Evolutionary conservation across 2,329 filamentous ascomycete species (phyloP).

Genomic region (Fulvia fulva): DNA sequence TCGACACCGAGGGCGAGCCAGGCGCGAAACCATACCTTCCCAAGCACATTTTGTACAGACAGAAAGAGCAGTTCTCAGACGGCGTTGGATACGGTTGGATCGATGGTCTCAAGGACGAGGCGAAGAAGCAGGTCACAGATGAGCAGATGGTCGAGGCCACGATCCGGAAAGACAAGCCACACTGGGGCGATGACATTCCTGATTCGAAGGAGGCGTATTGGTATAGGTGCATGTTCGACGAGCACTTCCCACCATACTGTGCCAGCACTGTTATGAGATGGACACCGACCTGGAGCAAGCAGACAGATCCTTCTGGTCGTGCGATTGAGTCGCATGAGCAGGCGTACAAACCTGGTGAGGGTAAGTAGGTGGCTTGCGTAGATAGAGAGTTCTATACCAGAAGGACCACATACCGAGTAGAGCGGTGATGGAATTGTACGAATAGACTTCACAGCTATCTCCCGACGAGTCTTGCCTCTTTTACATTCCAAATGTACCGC

Average conservation of each 20-base stretch:
- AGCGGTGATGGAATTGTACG: not conserved
- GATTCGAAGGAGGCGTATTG: conserved; percentile 99
- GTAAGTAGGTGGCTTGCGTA: not conserved
- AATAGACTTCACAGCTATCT: not conserved
- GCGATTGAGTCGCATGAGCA: conserved; percentile 35
- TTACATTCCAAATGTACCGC: too few species aligned
- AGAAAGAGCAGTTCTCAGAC: conserved; percentile 98
- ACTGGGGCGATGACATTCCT: conserved; percentile 90
- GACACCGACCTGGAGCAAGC: conserved; percentile 96
- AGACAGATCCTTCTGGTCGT: conserved; percentile 89
- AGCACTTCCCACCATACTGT: conserved; percentile 91
- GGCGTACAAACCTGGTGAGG: conserved; percentile 30
- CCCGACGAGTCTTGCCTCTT: not conserved
- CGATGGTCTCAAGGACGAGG: conserved; percentile 91
- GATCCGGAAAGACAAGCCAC: conserved; percentile 83
- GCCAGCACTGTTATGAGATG: conserved; percentile 92
- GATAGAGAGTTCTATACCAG: not conserved
- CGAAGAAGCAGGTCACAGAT: conserved; percentile 83
- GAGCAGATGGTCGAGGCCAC: conserved; percentile 69
- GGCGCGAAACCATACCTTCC: conserved; percentile 82
- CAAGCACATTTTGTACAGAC: conserved; percentile 91
- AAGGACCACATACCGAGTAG: not conserved
- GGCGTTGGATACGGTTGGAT: conserved; percentile 99
- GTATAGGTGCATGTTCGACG: conserved; percentile 98
- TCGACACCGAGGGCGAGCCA: conserved; percentile 78